Percentiles rank a stretch among this genome's conserved stretches.
Conservation (phyloP, 169 alveolate genomes). For the Cyclospora cayetanensis region DNA sequence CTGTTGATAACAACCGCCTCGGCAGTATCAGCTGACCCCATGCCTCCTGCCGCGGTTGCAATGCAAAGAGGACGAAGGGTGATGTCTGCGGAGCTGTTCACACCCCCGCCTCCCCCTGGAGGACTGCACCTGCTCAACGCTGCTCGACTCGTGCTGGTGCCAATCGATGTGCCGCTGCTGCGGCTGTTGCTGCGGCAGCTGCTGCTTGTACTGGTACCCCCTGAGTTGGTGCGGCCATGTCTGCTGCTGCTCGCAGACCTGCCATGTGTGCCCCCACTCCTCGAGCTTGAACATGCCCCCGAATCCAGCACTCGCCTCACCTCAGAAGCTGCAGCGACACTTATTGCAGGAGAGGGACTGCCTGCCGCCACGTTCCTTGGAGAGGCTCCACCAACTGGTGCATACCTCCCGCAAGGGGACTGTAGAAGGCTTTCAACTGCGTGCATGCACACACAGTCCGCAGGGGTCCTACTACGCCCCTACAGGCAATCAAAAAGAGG, state of each 20-base stretch:
- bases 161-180: not conserved
- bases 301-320: constrained; percentile 23
- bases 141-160: not conserved
- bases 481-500: not conserved
- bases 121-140: not conserved
- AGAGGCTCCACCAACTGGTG: not conserved
- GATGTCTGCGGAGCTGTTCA: not conserved
- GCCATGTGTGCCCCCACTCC: constrained; percentile 24
- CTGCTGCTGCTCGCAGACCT: constrained; percentile 55
- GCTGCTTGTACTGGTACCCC: not conserved
- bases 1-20: constrained; percentile 81
- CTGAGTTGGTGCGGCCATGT: not conserved
- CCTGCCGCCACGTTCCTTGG: constrained; percentile 17
- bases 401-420: not conserved
- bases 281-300: constrained; percentile 28
- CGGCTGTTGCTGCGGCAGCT: constrained; percentile 48
- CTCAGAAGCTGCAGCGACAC: not conserved
- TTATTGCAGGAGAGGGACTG: not conserved
- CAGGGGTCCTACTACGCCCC: not conserved
- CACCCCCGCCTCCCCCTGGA: not conserved
- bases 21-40: constrained; percentile 23
- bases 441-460: not conserved
- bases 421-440: not conserved
- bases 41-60: not conserved
- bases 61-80: not conserved